Evolutionary conservation across 805 yeast genomes (phyloP), one percentile per base, ranked within the genome.

Genomic region (Kurtzmaniella fragi): DNA sequence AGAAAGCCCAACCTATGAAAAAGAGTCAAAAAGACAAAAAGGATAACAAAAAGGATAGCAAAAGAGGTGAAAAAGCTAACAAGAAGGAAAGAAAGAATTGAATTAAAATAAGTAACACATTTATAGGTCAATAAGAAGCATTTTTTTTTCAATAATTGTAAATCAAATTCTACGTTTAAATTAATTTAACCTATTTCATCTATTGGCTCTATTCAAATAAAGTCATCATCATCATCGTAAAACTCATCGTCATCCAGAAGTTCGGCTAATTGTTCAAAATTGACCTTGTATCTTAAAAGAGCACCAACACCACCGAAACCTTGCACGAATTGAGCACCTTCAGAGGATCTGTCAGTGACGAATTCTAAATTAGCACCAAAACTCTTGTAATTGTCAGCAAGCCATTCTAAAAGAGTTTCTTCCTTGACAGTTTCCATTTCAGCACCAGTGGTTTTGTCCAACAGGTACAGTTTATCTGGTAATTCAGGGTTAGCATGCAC

Each of bases 251-350:
- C 97, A 47, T 87, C 95, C 43, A 81, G 73, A 41, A 87, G 97
- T 39, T 88, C 95, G 38, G 72, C 84, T 59, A 93, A 77, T 73
- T 89, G 97, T 64, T 93, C 99, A 56, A 93, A 93, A 71, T 93
- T 93, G 53, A 93, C 93, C 68, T 89, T 89, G 70, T 93, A 93
- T 71, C 99, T 88, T 62, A 93, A 73, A 53, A 93, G 62, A 42
- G 96, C 97, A 64, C 99, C 99, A 50, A 93, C 78, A 70, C 99
- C 99, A 84, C 99, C 99, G 59, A 93, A 93, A 43, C 99, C 99
- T 54, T 81, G 83, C 43, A 84, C 95, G 66, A 93, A 93, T 72
- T 93, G 99, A 34, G 98, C 95, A 74, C 99, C 99, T 69, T 93
- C 99, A 32, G 95, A 83, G 16, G 96, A 85, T 69, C 88, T 82